Percentiles rank a stretch among this genome's conserved stretches.
Conservation (phyloP, 2,329 filamentous ascomycete species). For the Plectosphaerella sp. region DNA sequence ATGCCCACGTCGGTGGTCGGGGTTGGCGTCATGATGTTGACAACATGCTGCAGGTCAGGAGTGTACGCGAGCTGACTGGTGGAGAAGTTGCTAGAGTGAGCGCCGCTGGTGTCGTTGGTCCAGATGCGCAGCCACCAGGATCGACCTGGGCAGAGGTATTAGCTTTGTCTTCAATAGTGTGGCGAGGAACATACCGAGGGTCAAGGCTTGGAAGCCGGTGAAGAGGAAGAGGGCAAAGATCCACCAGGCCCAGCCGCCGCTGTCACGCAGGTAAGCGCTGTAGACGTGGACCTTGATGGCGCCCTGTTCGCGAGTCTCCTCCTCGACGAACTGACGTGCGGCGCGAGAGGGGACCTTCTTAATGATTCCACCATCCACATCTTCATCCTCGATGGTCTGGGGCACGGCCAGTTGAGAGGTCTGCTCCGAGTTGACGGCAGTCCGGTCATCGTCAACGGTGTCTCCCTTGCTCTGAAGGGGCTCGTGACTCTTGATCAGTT, state of each 20-base stretch:
- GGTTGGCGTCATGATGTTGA: neutral
- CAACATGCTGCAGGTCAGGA: neutral
- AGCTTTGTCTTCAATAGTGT: neutral
- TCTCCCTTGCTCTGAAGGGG: conserved; percentile 9
- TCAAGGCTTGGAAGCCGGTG: conserved; percentile 46
- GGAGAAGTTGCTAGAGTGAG: conserved; percentile 15
- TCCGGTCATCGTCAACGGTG: conserved; percentile 19
- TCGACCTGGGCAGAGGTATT: conserved; percentile 29
- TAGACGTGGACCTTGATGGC: conserved; percentile 67
- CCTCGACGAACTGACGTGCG: conserved; percentile 70
- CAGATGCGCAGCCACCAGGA: conserved; percentile 63
- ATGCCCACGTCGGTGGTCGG: neutral
- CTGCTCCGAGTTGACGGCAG: conserved; percentile 52
- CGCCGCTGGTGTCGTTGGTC: conserved; percentile 43
- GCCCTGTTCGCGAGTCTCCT: conserved; percentile 68
- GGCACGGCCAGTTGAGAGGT: conserved; percentile 27
- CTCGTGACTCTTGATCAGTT: conserved; percentile 54
- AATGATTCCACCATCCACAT: conserved; percentile 32
- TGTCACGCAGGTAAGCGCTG: conserved; percentile 59
- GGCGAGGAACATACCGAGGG: conserved; percentile 38
- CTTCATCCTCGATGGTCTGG: conserved; percentile 28
- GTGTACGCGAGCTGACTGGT: conserved; percentile 9
- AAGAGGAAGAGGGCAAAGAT: conserved; percentile 47
- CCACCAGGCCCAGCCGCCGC: conserved; percentile 62
- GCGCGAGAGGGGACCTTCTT: conserved; percentile 47